A percentile compares a stretch with the other conserved stretches of the same genome.
Conservation (phyloP, 306 rosid species). For the Medicago ruthenica region DNA sequence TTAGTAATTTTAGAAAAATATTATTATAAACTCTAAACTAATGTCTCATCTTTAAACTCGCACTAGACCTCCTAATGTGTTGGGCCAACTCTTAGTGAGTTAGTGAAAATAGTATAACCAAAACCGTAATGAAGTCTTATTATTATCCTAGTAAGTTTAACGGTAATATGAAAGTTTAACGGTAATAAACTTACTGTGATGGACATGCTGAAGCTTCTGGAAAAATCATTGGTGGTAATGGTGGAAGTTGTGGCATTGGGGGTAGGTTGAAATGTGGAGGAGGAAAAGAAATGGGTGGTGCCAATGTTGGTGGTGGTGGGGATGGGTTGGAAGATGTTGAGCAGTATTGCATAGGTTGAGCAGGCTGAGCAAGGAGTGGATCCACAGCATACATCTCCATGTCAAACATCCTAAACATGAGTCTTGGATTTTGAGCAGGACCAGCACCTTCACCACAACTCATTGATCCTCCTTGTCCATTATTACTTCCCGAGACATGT, state of each 20-base stretch:
- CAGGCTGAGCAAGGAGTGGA: slow-evolving; percentile 82
- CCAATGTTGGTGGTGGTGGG: slow-evolving; percentile 43
- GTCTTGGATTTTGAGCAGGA: slow-evolving; percentile 68
- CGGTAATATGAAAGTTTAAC: background rate
- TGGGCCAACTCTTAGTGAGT: no score
- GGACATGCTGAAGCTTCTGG: slow-evolving; percentile 77
- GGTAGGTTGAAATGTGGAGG: slow-evolving; percentile 61
- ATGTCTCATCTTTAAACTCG: no score
- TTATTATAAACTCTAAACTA: no score
- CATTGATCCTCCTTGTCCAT: slow-evolving; percentile 51
- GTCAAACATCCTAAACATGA: slow-evolving; percentile 76
- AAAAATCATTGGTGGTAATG: slow-evolving; percentile 59
- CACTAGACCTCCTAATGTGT: no score
- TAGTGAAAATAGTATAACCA: no score
- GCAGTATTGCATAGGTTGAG: slow-evolving; percentile 76
- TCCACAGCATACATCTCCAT: slow-evolving; percentile 76
- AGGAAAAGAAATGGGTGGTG: slow-evolving; percentile 45
- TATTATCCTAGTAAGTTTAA: background rate
- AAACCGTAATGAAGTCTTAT: no score
- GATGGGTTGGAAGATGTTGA: slow-evolving; percentile 62
- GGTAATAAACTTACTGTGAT: slow-evolving; percentile 58
- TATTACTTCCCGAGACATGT: slow-evolving; percentile 50
- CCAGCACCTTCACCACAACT: slow-evolving; percentile 67
- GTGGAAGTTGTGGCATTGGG: slow-evolving; percentile 47
- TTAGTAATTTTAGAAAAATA: no score